Evolutionary conservation across 306 rosid species (phyloP), one percentile per base, ranked within the genome.

Genomic region (Corylus avellana): DNA sequence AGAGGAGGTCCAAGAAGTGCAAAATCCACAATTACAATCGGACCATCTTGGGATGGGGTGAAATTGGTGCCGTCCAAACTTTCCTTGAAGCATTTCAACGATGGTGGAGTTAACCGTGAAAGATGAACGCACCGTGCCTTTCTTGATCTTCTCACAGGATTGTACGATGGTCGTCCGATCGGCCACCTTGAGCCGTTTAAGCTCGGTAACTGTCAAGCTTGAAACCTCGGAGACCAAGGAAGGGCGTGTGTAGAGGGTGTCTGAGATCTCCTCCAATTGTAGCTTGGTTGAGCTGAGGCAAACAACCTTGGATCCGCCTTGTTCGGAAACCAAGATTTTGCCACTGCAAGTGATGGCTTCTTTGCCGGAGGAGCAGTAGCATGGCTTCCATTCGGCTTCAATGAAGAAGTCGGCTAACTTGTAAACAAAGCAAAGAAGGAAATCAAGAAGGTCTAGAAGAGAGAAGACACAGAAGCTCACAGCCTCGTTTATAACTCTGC

Each of bases 201-300:
- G 48, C 70, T 85, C 91, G 17, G 75, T 86, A 0, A 90, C 73
- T 0, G 90, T 86, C 44, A 86, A 13, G 71, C 80, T 93, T 2
- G 98, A 94, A 4, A 92, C 87, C 75, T 94, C 93, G 0, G 94
- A 86, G 13, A 94, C 80, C 47, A 91, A 35, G 0, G 92, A 90
- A 50, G 99, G 97, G 5, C 99, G 81, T 1, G 93, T 87, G 49
- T 88, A 93, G 8, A 96, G 96, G 3, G 99, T 96, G 57, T 93
- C 96, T 0, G 99, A 96, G 61, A 96, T 92, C 75, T 96, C 98
- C 75, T 93, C 99, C 2, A 96, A 69, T 8, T 82, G 90, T 6
- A 96, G 85, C 77, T 85, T 93, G 0, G 82, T 84, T 0, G 96
- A 89, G 44, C 80, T 87, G 0, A 94, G 72, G 6, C 91, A 89